A percentile compares a stretch with the other conserved stretches of the same genome.
Conservation (phyloP, 225 moss, liverwort and hornwort species). For the Sphagnum contortum region DNA sequence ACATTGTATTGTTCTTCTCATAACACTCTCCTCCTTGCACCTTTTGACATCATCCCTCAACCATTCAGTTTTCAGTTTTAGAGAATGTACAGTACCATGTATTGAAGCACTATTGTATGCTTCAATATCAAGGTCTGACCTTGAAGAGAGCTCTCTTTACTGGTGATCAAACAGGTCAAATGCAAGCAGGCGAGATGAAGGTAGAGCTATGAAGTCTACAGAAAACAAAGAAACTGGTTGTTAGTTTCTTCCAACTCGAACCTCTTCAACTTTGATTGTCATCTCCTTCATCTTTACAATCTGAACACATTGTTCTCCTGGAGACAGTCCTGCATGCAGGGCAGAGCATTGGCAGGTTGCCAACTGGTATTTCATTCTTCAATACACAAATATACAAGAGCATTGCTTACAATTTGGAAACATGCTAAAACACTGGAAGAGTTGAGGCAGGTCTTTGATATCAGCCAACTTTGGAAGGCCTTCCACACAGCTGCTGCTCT, state of each 20-base stretch:
- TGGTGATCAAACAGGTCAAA: slow-evolving; percentile 6
- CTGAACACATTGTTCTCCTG: not conserved
- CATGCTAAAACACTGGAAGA: too few relatives aligned
- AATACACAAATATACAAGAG: too few relatives aligned
- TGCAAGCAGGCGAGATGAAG: slow-evolving; percentile 14
- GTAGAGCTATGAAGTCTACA: slow-evolving; percentile 9
- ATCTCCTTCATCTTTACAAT: not conserved
- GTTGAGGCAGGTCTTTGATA: too few relatives aligned
- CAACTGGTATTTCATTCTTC: too few relatives aligned
- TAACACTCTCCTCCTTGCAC: too few relatives aligned
- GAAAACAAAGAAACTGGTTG: not conserved
- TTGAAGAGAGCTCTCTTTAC: not conserved
- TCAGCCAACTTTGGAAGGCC: too few relatives aligned
- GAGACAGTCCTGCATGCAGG: too few relatives aligned
- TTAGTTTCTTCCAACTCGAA: not conserved
- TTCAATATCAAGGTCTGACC: not conserved
- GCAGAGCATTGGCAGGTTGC: too few relatives aligned
- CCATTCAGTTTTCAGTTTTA: not conserved
- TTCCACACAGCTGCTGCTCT: too few relatives aligned
- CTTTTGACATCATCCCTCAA: not conserved
- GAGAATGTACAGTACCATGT: not conserved
- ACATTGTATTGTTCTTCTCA: not conserved
- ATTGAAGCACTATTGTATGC: not conserved
- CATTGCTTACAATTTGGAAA: too few relatives aligned
- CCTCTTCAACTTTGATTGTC: not conserved